A percentile compares a stretch with the other conserved stretches of the same genome.
These are phyloP conservation scores for Exophiala bonariae DNA, from an alignment of 2,329 filamentous ascomycete species.

Conservation along the genomic window DNA sequence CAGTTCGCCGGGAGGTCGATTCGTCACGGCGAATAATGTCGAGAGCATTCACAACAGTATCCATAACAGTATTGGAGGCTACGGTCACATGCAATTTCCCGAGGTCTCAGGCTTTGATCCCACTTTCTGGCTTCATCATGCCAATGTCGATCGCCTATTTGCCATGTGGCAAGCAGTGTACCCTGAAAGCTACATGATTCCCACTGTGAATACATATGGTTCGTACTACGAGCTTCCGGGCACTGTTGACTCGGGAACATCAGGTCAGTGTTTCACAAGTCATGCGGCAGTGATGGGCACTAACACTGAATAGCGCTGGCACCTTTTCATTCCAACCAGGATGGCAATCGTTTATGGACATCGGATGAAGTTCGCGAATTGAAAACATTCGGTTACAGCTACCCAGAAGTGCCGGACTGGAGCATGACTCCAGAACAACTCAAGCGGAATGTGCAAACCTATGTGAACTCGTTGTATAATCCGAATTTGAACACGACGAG, in stretches of 20 bases:
- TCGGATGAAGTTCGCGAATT: conserved; percentile 62
- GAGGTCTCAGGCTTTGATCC: conserved; percentile 78
- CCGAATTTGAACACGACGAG: conserved; percentile 14
- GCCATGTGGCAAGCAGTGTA: conserved; percentile 77
- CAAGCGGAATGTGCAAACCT: conserved; percentile 42
- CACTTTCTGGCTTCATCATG: conserved; percentile 74
- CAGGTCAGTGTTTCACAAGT: conserved; percentile 31
- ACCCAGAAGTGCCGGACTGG: conserved; percentile 62
- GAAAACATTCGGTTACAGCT: conserved; percentile 70
- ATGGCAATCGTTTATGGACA: conserved; percentile 65
- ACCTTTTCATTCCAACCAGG: conserved; percentile 62
- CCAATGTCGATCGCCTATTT: conserved; percentile 72
- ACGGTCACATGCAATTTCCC: conserved; percentile 68
- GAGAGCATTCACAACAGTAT: conserved; percentile 50
- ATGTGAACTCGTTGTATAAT: conserved; percentile 65
- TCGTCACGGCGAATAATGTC: conserved; percentile 28
- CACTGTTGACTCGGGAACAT: conserved; percentile 21
- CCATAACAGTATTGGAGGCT: conserved; percentile 56
- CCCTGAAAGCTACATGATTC: conserved; percentile 55
- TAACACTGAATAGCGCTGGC: conserved; percentile 39
- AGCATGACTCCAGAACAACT: conserved; percentile 37
- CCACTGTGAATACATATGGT: conserved; percentile 51
- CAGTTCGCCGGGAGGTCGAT: conserved; percentile 14
- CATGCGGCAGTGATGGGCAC: conserved; percentile 4
- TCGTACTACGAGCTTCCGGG: conserved; percentile 49